Conservation (phyloP, 1,139 yeast species). For the Blastobotrys elegans region DNA sequence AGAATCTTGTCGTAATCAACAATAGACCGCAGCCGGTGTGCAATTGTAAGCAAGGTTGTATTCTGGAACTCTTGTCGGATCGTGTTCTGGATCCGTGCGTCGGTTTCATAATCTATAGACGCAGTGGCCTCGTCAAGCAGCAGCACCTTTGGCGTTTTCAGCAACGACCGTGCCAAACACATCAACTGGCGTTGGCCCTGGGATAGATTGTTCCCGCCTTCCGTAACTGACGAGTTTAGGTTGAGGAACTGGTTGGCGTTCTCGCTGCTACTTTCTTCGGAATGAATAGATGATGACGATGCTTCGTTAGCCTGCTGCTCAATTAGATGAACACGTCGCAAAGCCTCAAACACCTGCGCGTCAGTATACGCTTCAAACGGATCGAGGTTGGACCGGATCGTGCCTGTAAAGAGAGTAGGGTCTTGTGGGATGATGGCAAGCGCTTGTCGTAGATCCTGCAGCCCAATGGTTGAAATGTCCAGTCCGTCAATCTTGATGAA, state of each 20-base stretch:
- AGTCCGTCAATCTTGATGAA: conserved; percentile 75
- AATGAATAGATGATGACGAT: conserved; percentile 8
- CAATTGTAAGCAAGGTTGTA: conserved; percentile 89
- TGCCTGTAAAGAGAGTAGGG: conserved; percentile 84
- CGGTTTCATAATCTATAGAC: conserved; percentile 89
- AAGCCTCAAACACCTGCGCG: conserved; percentile 71
- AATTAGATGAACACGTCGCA: conserved; percentile 77
- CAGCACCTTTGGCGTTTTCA: conserved; percentile 79
- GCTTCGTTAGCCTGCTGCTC: conserved; percentile 16
- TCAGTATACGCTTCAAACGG: conserved; percentile 72
- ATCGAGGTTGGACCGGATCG: conserved; percentile 75
- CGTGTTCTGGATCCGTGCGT: conserved; percentile 83
- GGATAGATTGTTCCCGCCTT: conserved; percentile 87
- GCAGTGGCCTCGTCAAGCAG: conserved; percentile 95
- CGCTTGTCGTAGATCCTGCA: conserved; percentile 73
- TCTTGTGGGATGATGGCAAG: conserved; percentile 92
- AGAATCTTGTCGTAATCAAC: conserved; percentile 89
- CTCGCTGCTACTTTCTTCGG: conserved; percentile 42
- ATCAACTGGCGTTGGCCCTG: conserved; percentile 95
- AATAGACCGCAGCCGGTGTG: conserved; percentile 89
- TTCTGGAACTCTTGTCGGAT: conserved; percentile 78
- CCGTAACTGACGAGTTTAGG: conserved; percentile 60
- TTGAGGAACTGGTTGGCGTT: conserved; percentile 76
- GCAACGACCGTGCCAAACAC: conserved; percentile 85
- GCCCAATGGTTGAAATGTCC: conserved; percentile 82